Percentiles rank a stretch among this genome's conserved stretches.
Conservation (phyloP, 345 rosid species). For the Euphorbia tirucalli region DNA sequence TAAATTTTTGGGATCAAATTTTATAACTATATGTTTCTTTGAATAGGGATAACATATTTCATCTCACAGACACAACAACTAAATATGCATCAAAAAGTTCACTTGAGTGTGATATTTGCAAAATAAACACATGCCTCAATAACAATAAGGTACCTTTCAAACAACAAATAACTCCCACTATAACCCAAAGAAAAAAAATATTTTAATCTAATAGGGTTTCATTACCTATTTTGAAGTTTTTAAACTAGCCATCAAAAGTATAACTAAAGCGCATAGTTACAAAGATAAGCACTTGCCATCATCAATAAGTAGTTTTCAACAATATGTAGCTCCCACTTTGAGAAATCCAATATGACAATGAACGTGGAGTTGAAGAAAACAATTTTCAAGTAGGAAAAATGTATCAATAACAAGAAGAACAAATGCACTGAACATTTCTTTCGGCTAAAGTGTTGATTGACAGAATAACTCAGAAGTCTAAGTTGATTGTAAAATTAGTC, state of each 20-base stretch:
- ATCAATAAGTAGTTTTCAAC: constrained; percentile 21
- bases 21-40: constrained; percentile 11
- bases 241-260: constrained; percentile 8
- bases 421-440: constrained; percentile 47
- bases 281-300: constrained; percentile 7
- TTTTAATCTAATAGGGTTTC: constrained; percentile 1
- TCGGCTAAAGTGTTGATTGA: constrained; percentile 46
- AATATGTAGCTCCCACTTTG: constrained; percentile 14
- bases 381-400: constrained; percentile 12
- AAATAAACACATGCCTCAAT: constrained; percentile 12
- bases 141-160: constrained; percentile 18
- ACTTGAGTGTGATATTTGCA: constrained; percentile 18
- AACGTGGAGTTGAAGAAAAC: constrained; percentile 32
- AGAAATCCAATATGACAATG: constrained; percentile 23
- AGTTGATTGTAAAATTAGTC: constrained; percentile 31
- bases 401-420: constrained; percentile 36
- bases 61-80: constrained; percentile 6
- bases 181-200: constrained; percentile 2
- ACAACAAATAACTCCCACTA: constrained; percentile 14
- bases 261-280: constrained; percentile 15
- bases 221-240: constrained; percentile 9
- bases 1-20: constrained; percentile 18
- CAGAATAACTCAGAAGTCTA: constrained; percentile 29
- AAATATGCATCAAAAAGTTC: not conserved
- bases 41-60: constrained; percentile 15